Base-by-base conservation (phyloP, 2,329 filamentous ascomycete species). In the Ophiosphaerella narmari region DNA sequence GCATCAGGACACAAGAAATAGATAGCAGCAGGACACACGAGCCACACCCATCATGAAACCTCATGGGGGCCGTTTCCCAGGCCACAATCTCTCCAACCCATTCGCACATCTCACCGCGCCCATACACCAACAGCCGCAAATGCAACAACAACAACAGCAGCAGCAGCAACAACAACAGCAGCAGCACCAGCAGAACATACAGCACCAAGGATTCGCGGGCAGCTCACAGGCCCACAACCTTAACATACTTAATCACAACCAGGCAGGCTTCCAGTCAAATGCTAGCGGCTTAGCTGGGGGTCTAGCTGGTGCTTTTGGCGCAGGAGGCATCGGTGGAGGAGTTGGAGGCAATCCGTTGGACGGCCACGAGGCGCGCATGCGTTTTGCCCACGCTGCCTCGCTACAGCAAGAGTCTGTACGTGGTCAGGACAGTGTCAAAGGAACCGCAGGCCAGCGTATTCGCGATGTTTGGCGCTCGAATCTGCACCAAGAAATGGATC, bases 381-480 rank as follows among this genome's bases (percentile, higher is more conserved):
- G 90, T 6, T 97, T 97, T 71, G 84, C 88, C 50, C 87, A 93
- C 68, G 88, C 86, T 72, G 88, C 78, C 24, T 77, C 78, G 36
- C 71, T 80, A 59, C 79, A 82, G 55, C 76, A 80, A 57, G 75
- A 79, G 42, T 71, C 74, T 9, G 75, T 73, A 29, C 78, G 84
- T 51, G 82, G 80, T 54, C 78, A 82, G 46, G 78, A 83, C 26
- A 69, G 82, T 74, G 62, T 75, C 74, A 73, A 85, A 83, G 75
- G 84, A 53, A 82, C 82, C 14, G 80, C 91, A 67, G 62, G 62
- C 7, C 85, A 86, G 55, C 83, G 91, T 72, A 97, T 97, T 86
- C 85, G 92, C 59, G 93, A 99, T 67, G 94, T 99, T 34, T 99
- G 94, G 94, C 89, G 88, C 71, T 85, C 91, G 63, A 97, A 97